A percentile compares a stretch with the other conserved stretches of the same genome.
Evolutionary conservation across 1,284 basidiomycete genomes (phyloP).

Genomic region (Puccinia triticina): DNA sequence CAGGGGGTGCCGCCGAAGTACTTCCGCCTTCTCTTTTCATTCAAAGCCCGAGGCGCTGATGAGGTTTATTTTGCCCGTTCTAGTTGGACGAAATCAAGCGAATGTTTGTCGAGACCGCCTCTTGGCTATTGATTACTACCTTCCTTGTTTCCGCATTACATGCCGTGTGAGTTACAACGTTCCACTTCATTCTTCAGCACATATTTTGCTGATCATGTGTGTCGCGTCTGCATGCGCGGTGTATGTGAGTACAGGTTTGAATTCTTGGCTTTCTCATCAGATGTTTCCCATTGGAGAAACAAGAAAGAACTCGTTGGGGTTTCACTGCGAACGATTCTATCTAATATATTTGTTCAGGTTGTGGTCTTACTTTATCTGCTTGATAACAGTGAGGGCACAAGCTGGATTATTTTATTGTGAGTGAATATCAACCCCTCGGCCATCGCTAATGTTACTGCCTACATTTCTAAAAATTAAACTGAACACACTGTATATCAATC

Average conservation of each 20-base stretch:
- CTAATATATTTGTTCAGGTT: constrained; percentile 87
- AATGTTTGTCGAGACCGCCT: constrained; percentile 85
- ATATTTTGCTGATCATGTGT: neutral
- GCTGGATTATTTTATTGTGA: constrained; percentile 88
- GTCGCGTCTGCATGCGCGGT: neutral
- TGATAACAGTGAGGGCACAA: constrained; percentile 92
- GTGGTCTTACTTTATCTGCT: constrained; percentile 89
- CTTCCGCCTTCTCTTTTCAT: constrained; percentile 63
- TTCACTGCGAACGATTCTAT: constrained; percentile 69
- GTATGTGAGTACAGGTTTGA: constrained; percentile 69
- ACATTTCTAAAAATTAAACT: neutral
- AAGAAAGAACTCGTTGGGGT: constrained; percentile 68
- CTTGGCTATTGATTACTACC: constrained; percentile 79
- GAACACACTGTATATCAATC: neutral
- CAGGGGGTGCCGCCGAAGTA: constrained; percentile 61
- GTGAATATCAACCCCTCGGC: constrained; percentile 68
- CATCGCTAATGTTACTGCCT: neutral
- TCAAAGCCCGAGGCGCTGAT: neutral
- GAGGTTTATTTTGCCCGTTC: constrained; percentile 64
- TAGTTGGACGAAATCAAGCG: constrained; percentile 88
- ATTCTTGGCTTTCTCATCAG: constrained; percentile 82
- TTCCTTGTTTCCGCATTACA: constrained; percentile 79
- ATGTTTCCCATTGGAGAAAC: constrained; percentile 86
- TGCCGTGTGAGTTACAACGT: constrained; percentile 67
- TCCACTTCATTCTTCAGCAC: constrained; percentile 27